Conservation (phyloP, 163 green algal species). For the Scenedesmus sp. region DNA sequence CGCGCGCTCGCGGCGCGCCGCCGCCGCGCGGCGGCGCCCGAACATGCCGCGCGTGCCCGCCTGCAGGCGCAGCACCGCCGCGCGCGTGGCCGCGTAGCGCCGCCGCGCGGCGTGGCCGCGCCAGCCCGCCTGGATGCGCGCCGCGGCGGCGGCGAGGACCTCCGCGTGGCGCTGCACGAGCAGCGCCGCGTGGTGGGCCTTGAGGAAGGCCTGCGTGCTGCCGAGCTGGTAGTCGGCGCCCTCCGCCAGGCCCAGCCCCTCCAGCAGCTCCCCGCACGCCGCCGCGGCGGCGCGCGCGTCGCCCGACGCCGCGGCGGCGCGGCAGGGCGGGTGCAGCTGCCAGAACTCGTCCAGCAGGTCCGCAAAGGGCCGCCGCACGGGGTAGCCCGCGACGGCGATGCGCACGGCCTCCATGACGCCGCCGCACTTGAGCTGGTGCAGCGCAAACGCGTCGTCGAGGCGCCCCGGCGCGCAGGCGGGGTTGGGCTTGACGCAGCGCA, state of each 20-base stretch:
- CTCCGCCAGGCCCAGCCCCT: constrained; percentile 6
- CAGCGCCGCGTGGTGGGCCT: constrained; percentile 54
- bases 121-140: constrained; percentile 17
- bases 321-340: constrained; percentile 71
- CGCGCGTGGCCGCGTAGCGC: neutral
- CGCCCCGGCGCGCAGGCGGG: constrained; percentile 68
- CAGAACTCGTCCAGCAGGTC: constrained; percentile 98
- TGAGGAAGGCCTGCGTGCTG: constrained; percentile 94
- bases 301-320: neutral
- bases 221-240: constrained; percentile 36
- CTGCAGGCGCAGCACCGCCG: constrained; percentile 59
- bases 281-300: constrained; percentile 20
- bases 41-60: constrained; percentile 65
- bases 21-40: constrained; percentile 59
- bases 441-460: constrained; percentile 90
- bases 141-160: constrained; percentile 16
- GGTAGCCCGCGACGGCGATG: constrained; percentile 74
- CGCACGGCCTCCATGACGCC: constrained; percentile 96
- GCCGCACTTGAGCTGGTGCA: constrained; percentile 88
- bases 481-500: constrained; percentile 99
- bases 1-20: constrained; percentile 56
- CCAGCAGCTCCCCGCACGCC: constrained; percentile 32
- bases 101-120: neutral
- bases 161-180: constrained; percentile 7
- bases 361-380: constrained; percentile 84